phyloP scores from a whole-genome alignment of 108 stramenopile species.

The Aurantiochytrium sp. region DNA sequence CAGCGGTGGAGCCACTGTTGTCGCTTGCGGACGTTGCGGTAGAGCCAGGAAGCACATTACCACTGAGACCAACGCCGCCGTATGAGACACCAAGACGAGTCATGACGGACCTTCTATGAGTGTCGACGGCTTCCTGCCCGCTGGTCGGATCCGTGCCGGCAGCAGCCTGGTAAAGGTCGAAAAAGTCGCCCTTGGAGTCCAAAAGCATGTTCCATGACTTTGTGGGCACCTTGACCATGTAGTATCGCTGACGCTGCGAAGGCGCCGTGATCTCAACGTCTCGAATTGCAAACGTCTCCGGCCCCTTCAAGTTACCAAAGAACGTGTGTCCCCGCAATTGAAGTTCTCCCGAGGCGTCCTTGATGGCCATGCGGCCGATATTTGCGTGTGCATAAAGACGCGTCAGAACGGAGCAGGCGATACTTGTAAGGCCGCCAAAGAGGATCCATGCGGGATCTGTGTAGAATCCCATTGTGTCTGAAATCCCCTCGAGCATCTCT shows the following conservation, averaged over 20 bases:
- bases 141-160: background rate
- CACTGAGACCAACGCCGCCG: background rate
- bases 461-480: background rate
- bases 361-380: background rate
- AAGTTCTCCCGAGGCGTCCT: background rate
- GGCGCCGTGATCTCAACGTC: background rate
- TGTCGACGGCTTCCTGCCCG: background rate
- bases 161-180: background rate
- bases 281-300: background rate
- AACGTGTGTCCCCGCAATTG: background rate
- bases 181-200: background rate
- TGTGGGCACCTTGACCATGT: background rate
- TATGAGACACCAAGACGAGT: background rate
- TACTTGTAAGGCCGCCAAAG: background rate
- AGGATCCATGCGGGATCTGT: background rate
- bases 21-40: too few species aligned
- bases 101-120: background rate
- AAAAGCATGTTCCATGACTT: background rate
- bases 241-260: background rate
- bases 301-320: background rate
- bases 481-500: background rate
- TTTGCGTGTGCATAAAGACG: background rate
- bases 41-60: background rate
- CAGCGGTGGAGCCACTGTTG: background rate
- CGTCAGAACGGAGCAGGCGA: background rate